These are phyloP conservation scores for Globisporangium megalacanthum DNA, from an alignment of 352 stramenopile genomes.

Conservation along the genomic window DNA sequence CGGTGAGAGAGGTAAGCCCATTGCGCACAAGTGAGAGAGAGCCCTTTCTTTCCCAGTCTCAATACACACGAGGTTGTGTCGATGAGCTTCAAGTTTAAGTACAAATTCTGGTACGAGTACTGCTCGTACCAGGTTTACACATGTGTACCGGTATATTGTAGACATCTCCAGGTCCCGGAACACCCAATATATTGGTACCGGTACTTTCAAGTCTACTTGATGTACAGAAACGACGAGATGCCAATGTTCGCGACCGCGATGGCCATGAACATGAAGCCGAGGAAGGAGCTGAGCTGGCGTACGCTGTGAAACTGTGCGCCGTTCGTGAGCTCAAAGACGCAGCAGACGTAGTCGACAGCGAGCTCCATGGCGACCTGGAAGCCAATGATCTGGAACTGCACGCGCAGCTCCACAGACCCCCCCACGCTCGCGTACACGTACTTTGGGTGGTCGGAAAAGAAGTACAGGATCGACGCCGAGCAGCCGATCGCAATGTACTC, in stretches of 20 bases:
- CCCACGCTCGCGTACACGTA: conserved; percentile 9
- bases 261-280: conserved; percentile 7
- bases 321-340: conserved; percentile 8
- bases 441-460: conserved; percentile 29
- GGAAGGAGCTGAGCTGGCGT: conserved; percentile 1
- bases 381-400: neutral
- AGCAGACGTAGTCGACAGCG: conserved; percentile 13
- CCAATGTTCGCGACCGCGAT: conserved; percentile 4
- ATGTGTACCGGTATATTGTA: too few relatives aligned
- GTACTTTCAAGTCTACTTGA: too few relatives aligned
- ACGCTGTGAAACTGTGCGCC: conserved; percentile 9
- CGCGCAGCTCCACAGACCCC: neutral
- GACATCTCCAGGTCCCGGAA: too few relatives aligned
- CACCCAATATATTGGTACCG: too few relatives aligned
- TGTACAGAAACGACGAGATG: neutral
- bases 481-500: conserved; percentile 46
- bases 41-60: too few relatives aligned
- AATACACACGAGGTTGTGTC: too few relatives aligned
- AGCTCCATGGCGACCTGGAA: conserved; percentile 10
- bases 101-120: too few relatives aligned
- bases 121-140: too few relatives aligned
- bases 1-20: too few relatives aligned
- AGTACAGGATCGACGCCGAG: conserved; percentile 36
- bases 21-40: too few relatives aligned
- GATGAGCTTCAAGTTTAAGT: too few relatives aligned